phyloP scores from a whole-genome alignment of 2,329 filamentous ascomycete genomes.

The Fusarium scirpi region DNA sequence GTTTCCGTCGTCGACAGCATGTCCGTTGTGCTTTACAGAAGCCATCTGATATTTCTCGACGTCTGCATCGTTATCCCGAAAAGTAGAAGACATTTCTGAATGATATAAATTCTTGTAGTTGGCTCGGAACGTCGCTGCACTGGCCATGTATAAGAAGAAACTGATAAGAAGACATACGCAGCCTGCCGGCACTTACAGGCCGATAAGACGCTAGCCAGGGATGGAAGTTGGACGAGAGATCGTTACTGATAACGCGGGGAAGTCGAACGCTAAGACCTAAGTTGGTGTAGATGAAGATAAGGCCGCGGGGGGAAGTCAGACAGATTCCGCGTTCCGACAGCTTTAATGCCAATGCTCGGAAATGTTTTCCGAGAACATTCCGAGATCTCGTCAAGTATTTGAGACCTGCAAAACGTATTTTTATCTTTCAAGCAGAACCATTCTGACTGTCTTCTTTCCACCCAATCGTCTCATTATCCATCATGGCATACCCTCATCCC shows the following conservation, averaged over 20 bases:
- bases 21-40: slow-evolving; percentile 14
- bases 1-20: not conserved
- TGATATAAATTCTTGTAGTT: rapidly evolving
- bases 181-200: not conserved
- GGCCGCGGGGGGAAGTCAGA: not conserved
- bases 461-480: not conserved
- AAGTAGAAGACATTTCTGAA: not conserved
- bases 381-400: not conserved
- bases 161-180: not conserved
- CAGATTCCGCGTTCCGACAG: slow-evolving; percentile 20
- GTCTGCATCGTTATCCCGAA: not conserved
- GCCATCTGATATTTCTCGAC: not conserved
- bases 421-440: too few species aligned
- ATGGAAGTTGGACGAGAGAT: not conserved
- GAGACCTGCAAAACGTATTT: not conserved
- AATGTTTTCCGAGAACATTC: not conserved
- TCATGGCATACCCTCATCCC: slow-evolving; percentile 44
- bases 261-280: not conserved
- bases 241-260: slow-evolving; percentile 16
- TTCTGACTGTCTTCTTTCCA: not conserved
- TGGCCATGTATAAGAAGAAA: not conserved
- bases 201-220: not conserved
- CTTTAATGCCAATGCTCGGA: not conserved
- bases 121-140: not conserved
- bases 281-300: not conserved